A percentile compares a stretch with the other conserved stretches of the same genome.
Conservation (phyloP, 2,329 filamentous ascomycete species). For the Arthrobotrys musiformis region DNA sequence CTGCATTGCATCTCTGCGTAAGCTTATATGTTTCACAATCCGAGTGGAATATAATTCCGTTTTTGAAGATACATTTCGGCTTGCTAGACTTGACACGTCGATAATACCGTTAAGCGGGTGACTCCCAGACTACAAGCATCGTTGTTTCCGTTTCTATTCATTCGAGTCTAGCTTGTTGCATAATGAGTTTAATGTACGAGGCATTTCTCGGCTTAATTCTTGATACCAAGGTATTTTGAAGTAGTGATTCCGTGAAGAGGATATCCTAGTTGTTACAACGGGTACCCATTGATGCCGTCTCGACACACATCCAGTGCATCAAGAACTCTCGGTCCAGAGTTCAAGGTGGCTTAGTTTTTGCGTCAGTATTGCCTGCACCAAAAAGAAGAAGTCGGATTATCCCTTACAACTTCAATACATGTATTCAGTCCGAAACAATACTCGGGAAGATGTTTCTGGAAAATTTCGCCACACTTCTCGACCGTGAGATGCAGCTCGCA, state of each 20-base stretch:
- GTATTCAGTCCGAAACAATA: not conserved
- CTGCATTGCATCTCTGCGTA: not conserved
- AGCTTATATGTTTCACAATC: slow-evolving; percentile 13
- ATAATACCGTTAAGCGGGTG: not conserved
- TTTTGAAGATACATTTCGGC: not conserved
- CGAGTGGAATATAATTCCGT: not conserved
- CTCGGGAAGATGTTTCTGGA: not conserved
- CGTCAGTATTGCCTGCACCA: not conserved
- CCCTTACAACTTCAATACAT: not conserved
- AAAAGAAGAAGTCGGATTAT: not conserved
- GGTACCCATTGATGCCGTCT: no score
- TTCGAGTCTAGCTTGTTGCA: not conserved
- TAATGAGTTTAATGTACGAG: not conserved
- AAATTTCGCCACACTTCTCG: not conserved
- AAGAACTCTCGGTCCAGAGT: no score
- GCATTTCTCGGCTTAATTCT: no score
- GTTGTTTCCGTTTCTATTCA: not conserved
- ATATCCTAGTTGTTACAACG: no score
- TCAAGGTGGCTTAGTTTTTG: no score
- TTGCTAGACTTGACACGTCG: not conserved
- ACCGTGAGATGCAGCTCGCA: not conserved
- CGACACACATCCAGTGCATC: no score
- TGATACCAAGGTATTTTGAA: no score
- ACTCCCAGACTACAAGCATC: no score
- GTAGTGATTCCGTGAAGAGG: no score